Evolutionary conservation across 2,329 filamentous ascomycete genomes (phyloP).

Genomic region (Aspergillus terreus): DNA sequence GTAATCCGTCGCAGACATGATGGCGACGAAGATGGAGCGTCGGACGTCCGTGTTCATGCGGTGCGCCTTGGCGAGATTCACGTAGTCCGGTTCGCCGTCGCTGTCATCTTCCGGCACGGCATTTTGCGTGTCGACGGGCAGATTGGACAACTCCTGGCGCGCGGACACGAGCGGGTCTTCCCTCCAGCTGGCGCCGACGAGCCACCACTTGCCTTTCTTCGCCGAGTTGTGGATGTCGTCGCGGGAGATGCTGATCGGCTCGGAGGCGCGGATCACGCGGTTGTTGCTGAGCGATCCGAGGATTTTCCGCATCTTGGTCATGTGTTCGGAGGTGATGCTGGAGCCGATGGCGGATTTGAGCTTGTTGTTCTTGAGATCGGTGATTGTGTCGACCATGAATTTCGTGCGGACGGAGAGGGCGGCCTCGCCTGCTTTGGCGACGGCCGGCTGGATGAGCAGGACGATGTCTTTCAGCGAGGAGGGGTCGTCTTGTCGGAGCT

Average conservation of each 20-base stretch:
- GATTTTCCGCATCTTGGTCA: slow-evolving; percentile 82
- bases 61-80: slow-evolving; percentile 71
- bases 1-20: slow-evolving; percentile 80
- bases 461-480: slow-evolving; percentile 86
- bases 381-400: slow-evolving; percentile 97
- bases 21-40: slow-evolving; percentile 85
- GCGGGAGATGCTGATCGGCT: slow-evolving; percentile 77
- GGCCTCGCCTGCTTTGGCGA: slow-evolving; percentile 63
- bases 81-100: slow-evolving; percentile 58
- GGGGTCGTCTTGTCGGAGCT: slow-evolving; percentile 84
- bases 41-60: slow-evolving; percentile 84
- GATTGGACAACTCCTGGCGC: slow-evolving; percentile 27
- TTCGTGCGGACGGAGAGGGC: slow-evolving; percentile 82
- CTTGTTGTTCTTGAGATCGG: slow-evolving; percentile 90
- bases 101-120: slow-evolving; percentile 20
- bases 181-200: slow-evolving; percentile 89
- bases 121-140: slow-evolving; percentile 10
- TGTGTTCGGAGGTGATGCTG: slow-evolving; percentile 72
- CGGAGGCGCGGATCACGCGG: slow-evolving; percentile 65
- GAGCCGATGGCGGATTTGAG: slow-evolving; percentile 72
- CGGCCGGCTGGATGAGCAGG: slow-evolving; percentile 68
- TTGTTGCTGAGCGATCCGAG: slow-evolving; percentile 69
- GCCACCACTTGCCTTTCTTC: slow-evolving; percentile 95
- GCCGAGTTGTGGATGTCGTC: slow-evolving; percentile 78
- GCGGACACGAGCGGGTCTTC: slow-evolving; percentile 38